Conservation (phyloP, 805 yeast genomes). For the Starmerella sp. region DNA sequence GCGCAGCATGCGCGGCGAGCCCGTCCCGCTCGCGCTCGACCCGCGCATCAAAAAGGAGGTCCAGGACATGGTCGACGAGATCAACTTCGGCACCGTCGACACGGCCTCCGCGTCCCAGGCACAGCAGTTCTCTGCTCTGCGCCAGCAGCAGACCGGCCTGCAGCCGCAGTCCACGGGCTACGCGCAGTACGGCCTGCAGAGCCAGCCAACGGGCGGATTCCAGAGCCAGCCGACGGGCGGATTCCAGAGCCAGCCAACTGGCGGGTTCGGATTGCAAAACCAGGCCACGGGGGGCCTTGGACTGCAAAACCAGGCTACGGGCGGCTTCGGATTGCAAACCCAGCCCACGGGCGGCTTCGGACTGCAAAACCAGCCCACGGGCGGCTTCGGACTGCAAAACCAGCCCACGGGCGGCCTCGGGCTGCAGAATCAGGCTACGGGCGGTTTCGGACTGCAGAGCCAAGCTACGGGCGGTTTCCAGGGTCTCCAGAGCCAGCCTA, state of each 20-base stretch:
- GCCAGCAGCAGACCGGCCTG: slow-evolving; percentile 12
- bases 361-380: slow-evolving; percentile 22
- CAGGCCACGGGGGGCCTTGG: slow-evolving; percentile 15
- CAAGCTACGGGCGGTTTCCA: slow-evolving; percentile 12
- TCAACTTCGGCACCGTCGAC: slow-evolving; percentile 66
- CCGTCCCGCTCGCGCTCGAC: slow-evolving; percentile 64
- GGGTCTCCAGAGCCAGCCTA: slow-evolving; percentile 6
- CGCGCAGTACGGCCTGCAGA: slow-evolving; percentile 25
- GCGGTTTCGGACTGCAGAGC: slow-evolving; percentile 3
- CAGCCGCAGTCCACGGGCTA: slow-evolving; percentile 15
- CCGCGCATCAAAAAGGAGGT: slow-evolving; percentile 70
- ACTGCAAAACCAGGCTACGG: slow-evolving; percentile 6
- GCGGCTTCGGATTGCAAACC: background rate
- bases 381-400: slow-evolving; percentile 9
- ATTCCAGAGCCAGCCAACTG: slow-evolving; percentile 13
- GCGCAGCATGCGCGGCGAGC: slow-evolving; percentile 62
- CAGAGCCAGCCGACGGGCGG: slow-evolving; percentile 11
- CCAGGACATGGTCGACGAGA: slow-evolving; percentile 77
- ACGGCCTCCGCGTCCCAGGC: slow-evolving; percentile 3
- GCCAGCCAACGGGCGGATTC: slow-evolving; percentile 5
- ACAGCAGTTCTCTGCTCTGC: slow-evolving; percentile 8
- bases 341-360: background rate
- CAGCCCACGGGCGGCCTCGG: slow-evolving; percentile 3
- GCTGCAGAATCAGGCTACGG: slow-evolving; percentile 8
- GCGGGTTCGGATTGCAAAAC: slow-evolving; percentile 1